Conservation (phyloP, 108 stramenopile species). For the Nitzschia sp. region DNA sequence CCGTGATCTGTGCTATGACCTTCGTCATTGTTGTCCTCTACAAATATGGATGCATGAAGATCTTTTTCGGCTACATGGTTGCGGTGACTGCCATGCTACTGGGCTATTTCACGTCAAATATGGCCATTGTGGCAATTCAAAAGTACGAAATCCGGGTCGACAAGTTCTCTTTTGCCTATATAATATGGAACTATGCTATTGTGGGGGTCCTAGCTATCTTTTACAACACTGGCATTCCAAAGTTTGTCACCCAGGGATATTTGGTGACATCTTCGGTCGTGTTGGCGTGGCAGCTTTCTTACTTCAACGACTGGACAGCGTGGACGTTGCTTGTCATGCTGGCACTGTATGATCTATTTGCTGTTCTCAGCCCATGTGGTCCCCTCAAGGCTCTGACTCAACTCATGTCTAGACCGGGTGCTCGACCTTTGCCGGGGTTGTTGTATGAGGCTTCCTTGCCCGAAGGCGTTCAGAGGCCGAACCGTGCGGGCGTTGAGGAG, state of each 20-base stretch:
- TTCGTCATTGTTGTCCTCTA: conserved; percentile 90
- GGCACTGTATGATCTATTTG: conserved; percentile 95
- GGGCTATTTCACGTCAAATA: conserved; percentile 76
- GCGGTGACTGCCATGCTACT: conserved; percentile 78
- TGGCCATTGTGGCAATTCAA: conserved; percentile 72
- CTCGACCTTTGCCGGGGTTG: conserved; percentile 92
- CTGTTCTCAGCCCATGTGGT: conserved; percentile 95
- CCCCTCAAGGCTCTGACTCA: conserved; percentile 90
- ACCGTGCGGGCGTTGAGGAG: not conserved
- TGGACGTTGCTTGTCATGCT: conserved; percentile 94
- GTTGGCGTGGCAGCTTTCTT: conserved; percentile 93
- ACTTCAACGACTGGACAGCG: conserved; percentile 93
- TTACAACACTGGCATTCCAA: conserved; percentile 86
- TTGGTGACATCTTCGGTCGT: conserved; percentile 87
- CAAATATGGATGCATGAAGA: conserved; percentile 88
- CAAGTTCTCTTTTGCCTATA: conserved; percentile 70
- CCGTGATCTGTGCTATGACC: conserved; percentile 82
- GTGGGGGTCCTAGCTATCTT: conserved; percentile 92
- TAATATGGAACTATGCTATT: conserved; percentile 92
- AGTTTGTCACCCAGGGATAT: conserved; percentile 86
- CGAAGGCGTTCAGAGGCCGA: conserved; percentile 43
- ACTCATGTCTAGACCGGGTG: conserved; percentile 82
- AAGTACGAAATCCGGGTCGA: conserved; percentile 76
- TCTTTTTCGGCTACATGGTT: conserved; percentile 88
- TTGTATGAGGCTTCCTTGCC: conserved; percentile 92